phyloP scores from a whole-genome alignment of 2,329 filamentous ascomycete species.

The Phialophora tarda region DNA sequence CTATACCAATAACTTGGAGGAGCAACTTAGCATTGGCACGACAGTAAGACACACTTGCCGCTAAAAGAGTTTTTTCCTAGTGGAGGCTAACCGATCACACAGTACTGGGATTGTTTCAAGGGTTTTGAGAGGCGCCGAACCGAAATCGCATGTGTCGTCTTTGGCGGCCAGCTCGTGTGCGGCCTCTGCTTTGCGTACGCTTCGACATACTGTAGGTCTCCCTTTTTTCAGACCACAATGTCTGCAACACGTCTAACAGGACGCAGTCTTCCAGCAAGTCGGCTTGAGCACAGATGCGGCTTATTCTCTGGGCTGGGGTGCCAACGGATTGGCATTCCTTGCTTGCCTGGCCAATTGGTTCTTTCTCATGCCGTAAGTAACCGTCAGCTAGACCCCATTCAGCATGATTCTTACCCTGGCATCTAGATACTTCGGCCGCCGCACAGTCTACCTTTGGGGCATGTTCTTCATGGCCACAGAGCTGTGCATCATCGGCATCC shows the following conservation, averaged over 20 bases:
- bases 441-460: slow-evolving; percentile 48
- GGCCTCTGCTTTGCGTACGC: slow-evolving; percentile 69
- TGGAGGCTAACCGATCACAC: slow-evolving; percentile 59
- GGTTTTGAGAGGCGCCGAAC: slow-evolving; percentile 48
- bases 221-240: slow-evolving; percentile 32
- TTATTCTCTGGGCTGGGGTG: slow-evolving; percentile 52
- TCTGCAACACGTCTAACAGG: slow-evolving; percentile 41
- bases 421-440: slow-evolving; percentile 64
- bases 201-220: slow-evolving; percentile 58
- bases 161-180: slow-evolving; percentile 67
- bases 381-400: background rate
- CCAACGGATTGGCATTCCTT: slow-evolving; percentile 68
- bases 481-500: slow-evolving; percentile 42
- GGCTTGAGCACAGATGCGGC: slow-evolving; percentile 44
- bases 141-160: slow-evolving; percentile 57
- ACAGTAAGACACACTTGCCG: background rate
- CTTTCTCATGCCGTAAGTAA: slow-evolving; percentile 40
- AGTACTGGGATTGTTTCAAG: slow-evolving; percentile 44
- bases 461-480: slow-evolving; percentile 42
- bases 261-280: slow-evolving; percentile 47
- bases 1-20: slow-evolving; percentile 47
- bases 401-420: slow-evolving; percentile 52
- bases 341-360: slow-evolving; percentile 59
- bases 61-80: background rate
- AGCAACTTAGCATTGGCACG: slow-evolving; percentile 36